A percentile compares a stretch with the other conserved stretches of the same genome.
Evolutionary conservation across 345 rosid genomes (phyloP).

Genomic region (Syzygium jambos): DNA sequence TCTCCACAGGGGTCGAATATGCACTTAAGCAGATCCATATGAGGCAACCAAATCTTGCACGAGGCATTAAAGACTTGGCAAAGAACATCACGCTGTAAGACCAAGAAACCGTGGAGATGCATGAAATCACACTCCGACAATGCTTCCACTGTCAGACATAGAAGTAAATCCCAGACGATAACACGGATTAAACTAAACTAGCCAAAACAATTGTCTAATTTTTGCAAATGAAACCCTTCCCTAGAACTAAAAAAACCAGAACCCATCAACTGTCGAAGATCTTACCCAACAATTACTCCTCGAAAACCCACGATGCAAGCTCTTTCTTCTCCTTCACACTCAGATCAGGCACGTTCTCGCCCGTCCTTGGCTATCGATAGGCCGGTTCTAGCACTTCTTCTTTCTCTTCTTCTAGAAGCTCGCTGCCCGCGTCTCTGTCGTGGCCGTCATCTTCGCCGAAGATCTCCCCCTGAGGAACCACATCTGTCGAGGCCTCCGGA

Average conservation of each 20-base stretch:
- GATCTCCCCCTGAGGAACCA: neutral
- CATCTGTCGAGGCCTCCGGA: neutral
- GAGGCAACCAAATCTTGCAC: too few relatives aligned
- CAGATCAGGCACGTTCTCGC: constrained; percentile 7
- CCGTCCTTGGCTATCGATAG: neutral
- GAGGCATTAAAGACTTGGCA: too few relatives aligned
- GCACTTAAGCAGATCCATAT: too few relatives aligned
- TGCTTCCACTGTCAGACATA: neutral
- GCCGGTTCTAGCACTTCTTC: constrained; percentile 1
- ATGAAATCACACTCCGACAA: neutral
- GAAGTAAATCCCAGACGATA: neutral
- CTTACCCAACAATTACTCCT: neutral
- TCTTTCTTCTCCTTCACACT: constrained; percentile 85
- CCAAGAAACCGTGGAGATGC: neutral
- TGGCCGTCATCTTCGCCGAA: neutral
- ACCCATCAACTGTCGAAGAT: neutral
- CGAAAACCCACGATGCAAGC: constrained; percentile 29
- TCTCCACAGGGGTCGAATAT: too few relatives aligned
- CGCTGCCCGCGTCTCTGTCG: neutral
- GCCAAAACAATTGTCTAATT: neutral
- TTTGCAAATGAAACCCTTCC: neutral
- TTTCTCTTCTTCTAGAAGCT: neutral
- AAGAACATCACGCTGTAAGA: neutral
- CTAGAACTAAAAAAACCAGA: neutral
- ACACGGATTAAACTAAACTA: neutral